Evolutionary conservation across 257 asterid species (phyloP).

Genomic region (Cinchona pubescens): DNA sequence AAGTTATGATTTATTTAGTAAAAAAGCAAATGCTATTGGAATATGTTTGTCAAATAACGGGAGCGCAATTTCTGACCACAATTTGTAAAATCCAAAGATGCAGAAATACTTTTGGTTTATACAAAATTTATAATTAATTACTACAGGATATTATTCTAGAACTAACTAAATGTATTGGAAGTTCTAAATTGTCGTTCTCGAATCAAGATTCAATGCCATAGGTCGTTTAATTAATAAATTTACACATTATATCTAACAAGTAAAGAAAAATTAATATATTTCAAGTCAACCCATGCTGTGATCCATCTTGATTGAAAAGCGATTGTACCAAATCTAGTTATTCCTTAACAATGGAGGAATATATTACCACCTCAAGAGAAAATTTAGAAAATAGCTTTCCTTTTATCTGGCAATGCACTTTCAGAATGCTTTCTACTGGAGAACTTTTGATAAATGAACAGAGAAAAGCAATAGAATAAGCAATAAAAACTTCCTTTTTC

Average conservation of each 20-base stretch:
- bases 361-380: neutral
- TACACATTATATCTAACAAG: no score
- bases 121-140: no score
- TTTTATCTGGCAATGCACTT: neutral
- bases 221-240: neutral
- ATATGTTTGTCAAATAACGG: no score
- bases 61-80: no score
- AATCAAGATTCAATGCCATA: neutral
- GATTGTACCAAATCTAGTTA: neutral
- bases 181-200: no score
- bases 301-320: neutral
- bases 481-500: no score
- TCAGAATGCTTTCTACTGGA: neutral
- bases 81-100: neutral
- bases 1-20: no score
- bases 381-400: neutral
- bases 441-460: no score
- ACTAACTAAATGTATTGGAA: neutral
- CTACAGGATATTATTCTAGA: neutral
- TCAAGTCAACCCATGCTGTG: neutral
- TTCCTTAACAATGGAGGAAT: neutral
- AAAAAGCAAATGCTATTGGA: no score
- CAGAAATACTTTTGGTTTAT: neutral
- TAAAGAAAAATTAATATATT: neutral
- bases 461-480: no score